Evolutionary conservation across 2,329 filamentous ascomycete species (phyloP), one percentile per base, ranked within the genome.

Genomic region (Pseudocercospora crystallina): DNA sequence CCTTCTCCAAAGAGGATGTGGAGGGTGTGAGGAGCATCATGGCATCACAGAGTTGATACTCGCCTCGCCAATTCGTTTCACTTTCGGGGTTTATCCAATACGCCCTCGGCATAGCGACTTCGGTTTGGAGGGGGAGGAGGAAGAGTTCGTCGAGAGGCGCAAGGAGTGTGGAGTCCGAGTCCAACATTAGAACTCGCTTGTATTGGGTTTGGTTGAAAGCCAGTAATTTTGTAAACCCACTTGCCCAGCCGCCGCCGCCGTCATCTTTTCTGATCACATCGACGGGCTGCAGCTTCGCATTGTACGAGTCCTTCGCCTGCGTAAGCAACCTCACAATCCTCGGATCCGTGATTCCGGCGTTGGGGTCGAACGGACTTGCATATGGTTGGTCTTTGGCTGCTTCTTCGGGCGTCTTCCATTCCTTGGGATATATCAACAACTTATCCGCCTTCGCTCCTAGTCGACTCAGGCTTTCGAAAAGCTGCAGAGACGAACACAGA

Each of bases 151-250:
- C 86, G 73, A 89, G 79, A 11, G 15, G 14, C 34, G 47, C 11
- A 29, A 59, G 73, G 1, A 89, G 69, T 2, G 80, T 79, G n/a
- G 80, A 73, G 60, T 89, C 85, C 5, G 83, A 84, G 62, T 88
- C 80, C 36, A 83, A 68, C 38, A 76, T 73, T 32, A 83, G 71
- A 20, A 82, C 71, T 38, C 80, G 76, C 14, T 76, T 68, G 64
- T 86, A 87, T 45, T 82, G 74, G 0, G 80, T 81, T 47, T 85
- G 80, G 54, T 82, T 83, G 63, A 86, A 87, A 2, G 83, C 82
- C 32, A 86, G 76, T 29, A 87, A 76, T 63, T 89, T 88, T 15
- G 82, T 84, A 58, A 82, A 83, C 2, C 80, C 83, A 30, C 80
- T 78, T 46, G 81, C 78, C 83, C 83, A 86, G 1, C 81, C 82